Evolutionary conservation across 805 yeast species (phyloP), one percentile per base, ranked within the genome.

Genomic region (Suhomyces xylopsoci): DNA sequence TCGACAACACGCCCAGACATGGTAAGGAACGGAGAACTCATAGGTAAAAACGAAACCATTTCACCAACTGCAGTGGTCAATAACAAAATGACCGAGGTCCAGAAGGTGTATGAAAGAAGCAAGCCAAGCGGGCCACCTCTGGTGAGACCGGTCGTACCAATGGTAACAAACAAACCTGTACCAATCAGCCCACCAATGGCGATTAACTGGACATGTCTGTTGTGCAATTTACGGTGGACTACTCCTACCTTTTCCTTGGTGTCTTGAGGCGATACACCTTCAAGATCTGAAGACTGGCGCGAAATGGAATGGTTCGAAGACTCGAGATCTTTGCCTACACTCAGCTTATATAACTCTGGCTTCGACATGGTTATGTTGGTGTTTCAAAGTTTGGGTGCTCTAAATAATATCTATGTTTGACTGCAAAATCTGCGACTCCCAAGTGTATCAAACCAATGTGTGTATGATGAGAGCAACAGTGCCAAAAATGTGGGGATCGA

Each of bases 131-230:
- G 76, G 6, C 76, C 76, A 2, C 70, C 75, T 12, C 52, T 52
- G 14, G 61, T 61, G 48, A 71, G 62, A 20, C 57, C 57, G 14
- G 68, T 63, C 19, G 64, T 56, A 17, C 75, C 75, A 46, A 71
- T 70, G 44, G 72, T 68, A 32, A 71, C 68, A 51, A 70, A 70
- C 44, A 70, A 59, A n/a, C 73, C 72, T 1, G 74, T 67, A 15
- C 67, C 67, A 20, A 64, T 55, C 30, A 45, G 48, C 49, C 93
- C 94, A 17, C 93, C 90, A 22, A 89, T 84, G 10, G 90, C 87
- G 55, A 89, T 83, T 50, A 89, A 75, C 62, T 88, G 90, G 24
- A 89, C 83, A 69, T 90, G 96, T 53, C 96, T 74, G 50, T 84
- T 82, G 55, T 77, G 70, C 51, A 88, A 72, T 26, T 77, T 76